Base-by-base conservation (phyloP, 176 grass and related monocot genomes). In the Aegilops umbellulata region DNA sequence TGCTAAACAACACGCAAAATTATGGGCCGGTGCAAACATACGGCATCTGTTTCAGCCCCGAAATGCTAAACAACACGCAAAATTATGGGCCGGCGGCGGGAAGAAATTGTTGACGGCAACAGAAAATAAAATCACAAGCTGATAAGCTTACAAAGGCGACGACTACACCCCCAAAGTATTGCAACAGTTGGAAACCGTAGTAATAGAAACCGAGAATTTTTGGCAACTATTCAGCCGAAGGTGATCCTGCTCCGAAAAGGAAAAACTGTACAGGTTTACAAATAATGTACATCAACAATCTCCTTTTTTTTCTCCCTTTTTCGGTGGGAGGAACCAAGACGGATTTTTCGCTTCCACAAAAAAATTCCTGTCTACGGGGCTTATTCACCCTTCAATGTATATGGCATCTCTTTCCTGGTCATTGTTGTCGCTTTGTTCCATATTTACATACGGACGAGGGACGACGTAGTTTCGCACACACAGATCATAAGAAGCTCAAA, bases 221-320 rank as follows among this genome's bases (percentile, higher is more conserved):
- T 3, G 7, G n/a, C 69, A 44, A 23, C 69, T 13, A 73, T 44
- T 16, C 38, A 23, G 1, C 38, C 38, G 0, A 44, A 73, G 69
- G 4, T 1, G 69, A 46, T 74, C 22, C 70, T 74, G 70, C n/a
- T 6, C 39, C 42, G 44, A 24, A 74, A 74, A 29, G 60, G 32
- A 70, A 80, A 91, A 87, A 91, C 87, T 92, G 87, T 92, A 89
- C 90, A 89, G 70, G 83, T 86, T 92, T 79, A 86, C 74, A 36
- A 35, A 63, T 79, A 84, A 87, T 87, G 80, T 90, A 87, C 89
- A 87, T 67, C 85, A 86, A 64, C 85, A 81, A 84, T 11, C 74
- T 62, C 24, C 49, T 24, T 38, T 42, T 10, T 4, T 22, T 73
- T 41, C 17, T 24, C 29, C 42, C 3, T 74, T 78, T 2, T 66